A percentile compares a stretch with the other conserved stretches of the same genome.
phyloP scores from a whole-genome alignment of 2,329 filamentous ascomycete genomes.

The Pezicula carpinea region DNA sequence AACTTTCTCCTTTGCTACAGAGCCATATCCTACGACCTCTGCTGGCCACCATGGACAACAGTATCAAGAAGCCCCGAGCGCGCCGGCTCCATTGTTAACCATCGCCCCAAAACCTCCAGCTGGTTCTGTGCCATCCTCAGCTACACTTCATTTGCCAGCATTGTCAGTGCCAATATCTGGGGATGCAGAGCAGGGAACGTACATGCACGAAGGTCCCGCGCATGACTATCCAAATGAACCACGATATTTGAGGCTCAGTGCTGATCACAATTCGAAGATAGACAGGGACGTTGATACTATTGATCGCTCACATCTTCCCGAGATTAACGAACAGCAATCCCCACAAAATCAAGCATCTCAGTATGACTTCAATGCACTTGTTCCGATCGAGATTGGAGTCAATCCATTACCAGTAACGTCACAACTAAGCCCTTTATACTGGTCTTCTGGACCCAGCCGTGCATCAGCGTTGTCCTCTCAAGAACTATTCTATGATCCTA shows the following conservation, averaged over 20 bases:
- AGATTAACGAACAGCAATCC: constrained; percentile 4
- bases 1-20: constrained; percentile 10
- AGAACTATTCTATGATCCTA: constrained; percentile 10
- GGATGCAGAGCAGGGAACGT: constrained; percentile 4
- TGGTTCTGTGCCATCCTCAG: constrained; percentile 2
- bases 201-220: constrained; percentile 1
- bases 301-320: constrained; percentile 16
- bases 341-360: constrained; percentile 11
- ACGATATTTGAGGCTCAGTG: no score
- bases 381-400: constrained; percentile 8
- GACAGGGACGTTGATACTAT: constrained; percentile 9
- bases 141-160: constrained; percentile 1
- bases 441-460: constrained; percentile 14
- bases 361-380: constrained; percentile 21
- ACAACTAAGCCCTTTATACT: constrained; percentile 7
- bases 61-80: not conserved
- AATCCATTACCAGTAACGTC: constrained; percentile 1
- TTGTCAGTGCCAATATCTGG: constrained; percentile 3
- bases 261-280: not conserved
- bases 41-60: constrained; percentile 1
- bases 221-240: not conserved
- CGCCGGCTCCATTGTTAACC: not conserved
- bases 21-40: constrained; percentile 8
- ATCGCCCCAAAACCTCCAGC: constrained; percentile 10
- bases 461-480: constrained; percentile 5